Percentiles rank a stretch among this genome's conserved stretches.
These are phyloP conservation scores for Pelargonium australe DNA, from an alignment of 441 rosid species.

Conservation along the genomic window DNA sequence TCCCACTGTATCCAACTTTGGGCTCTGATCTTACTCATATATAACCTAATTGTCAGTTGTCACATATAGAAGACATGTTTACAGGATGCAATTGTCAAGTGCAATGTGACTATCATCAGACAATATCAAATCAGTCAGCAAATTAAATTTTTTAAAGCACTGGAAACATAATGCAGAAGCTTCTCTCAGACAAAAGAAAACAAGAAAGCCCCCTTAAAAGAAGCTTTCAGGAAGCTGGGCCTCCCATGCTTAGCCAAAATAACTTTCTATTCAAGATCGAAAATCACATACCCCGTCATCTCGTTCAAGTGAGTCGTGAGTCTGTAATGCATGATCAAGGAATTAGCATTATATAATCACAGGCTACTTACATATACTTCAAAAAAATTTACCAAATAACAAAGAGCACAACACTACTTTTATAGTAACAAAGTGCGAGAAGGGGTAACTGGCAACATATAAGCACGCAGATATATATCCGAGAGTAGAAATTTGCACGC, in stretches of 20 bases:
- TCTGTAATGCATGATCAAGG: slow-evolving; percentile 35
- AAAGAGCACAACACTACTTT: background rate
- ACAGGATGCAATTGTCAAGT: background rate
- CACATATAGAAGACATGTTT: background rate
- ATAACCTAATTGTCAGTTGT: background rate
- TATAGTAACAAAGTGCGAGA: background rate
- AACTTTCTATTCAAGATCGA: slow-evolving; percentile 14
- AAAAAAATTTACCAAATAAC: no score
- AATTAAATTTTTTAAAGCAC: background rate
- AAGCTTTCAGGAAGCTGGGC: background rate
- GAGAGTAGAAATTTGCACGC: background rate
- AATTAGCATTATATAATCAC: slow-evolving; percentile 11
- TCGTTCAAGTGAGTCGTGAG: slow-evolving; percentile 67
- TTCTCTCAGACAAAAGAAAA: background rate
- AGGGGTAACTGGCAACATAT: background rate
- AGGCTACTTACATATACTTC: background rate
- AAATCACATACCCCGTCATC: slow-evolving; percentile 77
- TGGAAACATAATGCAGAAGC: background rate
- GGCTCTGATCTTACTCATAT: background rate
- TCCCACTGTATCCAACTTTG: background rate
- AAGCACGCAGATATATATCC: background rate
- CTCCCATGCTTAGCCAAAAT: slow-evolving; percentile 6
- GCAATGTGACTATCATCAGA: background rate
- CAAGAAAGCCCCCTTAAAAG: background rate
- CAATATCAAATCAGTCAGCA: background rate